phyloP scores from a whole-genome alignment of 2,329 filamentous ascomycete genomes.

The Bimuria novae-zelandiae region DNA sequence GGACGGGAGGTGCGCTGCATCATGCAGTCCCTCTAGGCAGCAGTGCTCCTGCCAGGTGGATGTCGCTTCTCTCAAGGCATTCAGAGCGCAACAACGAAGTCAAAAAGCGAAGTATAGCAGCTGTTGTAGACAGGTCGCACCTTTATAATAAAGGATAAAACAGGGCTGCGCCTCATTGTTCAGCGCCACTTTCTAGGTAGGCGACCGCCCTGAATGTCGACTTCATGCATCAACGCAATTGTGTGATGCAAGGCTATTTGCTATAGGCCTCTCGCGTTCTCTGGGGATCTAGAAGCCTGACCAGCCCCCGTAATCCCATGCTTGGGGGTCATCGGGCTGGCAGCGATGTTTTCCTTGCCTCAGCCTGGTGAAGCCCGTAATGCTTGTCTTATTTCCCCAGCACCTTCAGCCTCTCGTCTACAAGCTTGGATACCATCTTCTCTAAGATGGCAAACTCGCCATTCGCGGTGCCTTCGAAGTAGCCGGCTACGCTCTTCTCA shows the following conservation, averaged over 20 bases:
- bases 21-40: constrained; percentile 29
- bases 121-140: constrained; percentile 7
- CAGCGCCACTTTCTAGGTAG: constrained; percentile 28
- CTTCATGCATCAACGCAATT: constrained; percentile 11
- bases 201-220: constrained; percentile 28
- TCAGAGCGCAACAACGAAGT: not conserved
- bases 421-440: constrained; percentile 66
- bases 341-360: no score
- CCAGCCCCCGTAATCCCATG: not conserved
- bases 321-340: not conserved
- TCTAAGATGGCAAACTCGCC: constrained; percentile 56
- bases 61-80: not conserved
- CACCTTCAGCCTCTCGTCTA: constrained; percentile 68
- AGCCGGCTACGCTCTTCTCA: constrained; percentile 85
- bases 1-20: constrained; percentile 20
- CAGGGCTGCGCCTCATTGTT: constrained; percentile 43
- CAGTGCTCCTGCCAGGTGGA: constrained; percentile 12
- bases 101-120: not conserved
- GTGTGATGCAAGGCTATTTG: constrained; percentile 4
- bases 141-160: constrained; percentile 26
- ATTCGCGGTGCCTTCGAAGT: constrained; percentile 65
- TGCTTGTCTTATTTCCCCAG: constrained; percentile 36
- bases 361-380: no score
- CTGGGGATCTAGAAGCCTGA: not conserved
- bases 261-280: not conserved